A percentile compares a stretch with the other conserved stretches of the same genome.
These are phyloP conservation scores for Candida chauliodis DNA, from an alignment of 805 yeast species.

Conservation along the genomic window DNA sequence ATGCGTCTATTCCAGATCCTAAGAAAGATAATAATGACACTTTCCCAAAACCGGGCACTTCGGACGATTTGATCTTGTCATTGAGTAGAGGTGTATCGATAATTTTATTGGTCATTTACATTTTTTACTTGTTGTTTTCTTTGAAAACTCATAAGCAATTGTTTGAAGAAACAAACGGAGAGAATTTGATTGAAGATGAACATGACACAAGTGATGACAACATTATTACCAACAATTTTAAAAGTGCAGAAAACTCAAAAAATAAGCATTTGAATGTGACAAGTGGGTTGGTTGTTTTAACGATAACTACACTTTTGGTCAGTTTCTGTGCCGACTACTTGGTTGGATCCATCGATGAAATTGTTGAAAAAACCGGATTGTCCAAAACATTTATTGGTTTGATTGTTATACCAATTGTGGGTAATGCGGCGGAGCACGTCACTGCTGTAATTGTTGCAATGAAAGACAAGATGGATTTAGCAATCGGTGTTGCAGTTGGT, in stretches of 20 bases:
- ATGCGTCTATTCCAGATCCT: slow-evolving; percentile 62
- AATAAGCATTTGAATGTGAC: slow-evolving; percentile 45
- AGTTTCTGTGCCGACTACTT: slow-evolving; percentile 90
- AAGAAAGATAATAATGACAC: slow-evolving; percentile 24
- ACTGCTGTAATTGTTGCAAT: slow-evolving; percentile 93
- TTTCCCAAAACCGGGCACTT: slow-evolving; percentile 37
- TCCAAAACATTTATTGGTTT: slow-evolving; percentile 95
- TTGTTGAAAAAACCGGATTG: slow-evolving; percentile 79
- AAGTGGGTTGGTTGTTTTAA: slow-evolving; percentile 54
- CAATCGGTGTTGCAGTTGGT: slow-evolving; percentile 95
- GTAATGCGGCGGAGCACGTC: slow-evolving; percentile 98
- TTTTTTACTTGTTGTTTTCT: slow-evolving; percentile 81
- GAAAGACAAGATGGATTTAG: slow-evolving; percentile 96
- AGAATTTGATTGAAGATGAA: slow-evolving; percentile 13
- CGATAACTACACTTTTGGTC: slow-evolving; percentile 70
- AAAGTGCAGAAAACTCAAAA: slow-evolving; percentile 18
- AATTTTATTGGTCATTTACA: slow-evolving; percentile 71
- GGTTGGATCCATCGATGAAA: slow-evolving; percentile 88
- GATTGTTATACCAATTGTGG: slow-evolving; percentile 92
- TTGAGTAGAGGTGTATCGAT: slow-evolving; percentile 85
- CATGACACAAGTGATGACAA: slow-evolving; percentile 31
- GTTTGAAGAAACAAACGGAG: slow-evolving; percentile 49
- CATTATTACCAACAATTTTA: slow-evolving; percentile 26
- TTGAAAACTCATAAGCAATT: slow-evolving; percentile 77
- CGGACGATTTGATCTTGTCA: slow-evolving; percentile 53